phyloP scores from a whole-genome alignment of 176 grass and related monocot genomes.

The Saccharum spontaneum region DNA sequence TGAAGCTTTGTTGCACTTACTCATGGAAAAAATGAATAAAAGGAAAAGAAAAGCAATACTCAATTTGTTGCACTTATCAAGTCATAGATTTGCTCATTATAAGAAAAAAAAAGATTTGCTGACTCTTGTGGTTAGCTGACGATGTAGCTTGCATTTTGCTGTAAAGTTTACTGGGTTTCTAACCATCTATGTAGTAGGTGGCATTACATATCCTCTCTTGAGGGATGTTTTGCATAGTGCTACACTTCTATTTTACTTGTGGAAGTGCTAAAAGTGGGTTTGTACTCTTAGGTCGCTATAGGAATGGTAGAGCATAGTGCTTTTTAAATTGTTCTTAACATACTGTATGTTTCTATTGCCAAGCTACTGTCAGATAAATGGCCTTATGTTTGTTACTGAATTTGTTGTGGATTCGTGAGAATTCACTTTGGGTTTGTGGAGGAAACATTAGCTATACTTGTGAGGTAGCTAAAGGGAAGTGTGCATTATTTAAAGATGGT shows the following conservation, averaged over 20 bases:
- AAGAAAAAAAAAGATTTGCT: background rate
- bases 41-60: background rate
- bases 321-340: background rate
- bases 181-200: background rate
- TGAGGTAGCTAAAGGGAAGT: background rate
- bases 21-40: background rate
- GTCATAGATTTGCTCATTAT: background rate
- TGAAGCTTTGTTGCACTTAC: constrained; percentile 4
- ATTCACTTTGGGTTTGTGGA: background rate
- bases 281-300: constrained; percentile 24
- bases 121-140: background rate
- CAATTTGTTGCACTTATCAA: background rate
- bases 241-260: background rate
- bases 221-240: background rate
- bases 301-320: background rate
- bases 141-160: constrained; percentile 12
- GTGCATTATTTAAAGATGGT: background rate
- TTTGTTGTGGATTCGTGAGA: background rate
- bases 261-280: constrained; percentile 18
- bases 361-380: background rate
- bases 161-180: background rate
- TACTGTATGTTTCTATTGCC: background rate
- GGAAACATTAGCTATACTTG: no score
- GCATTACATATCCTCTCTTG: background rate
- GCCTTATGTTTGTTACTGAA: background rate